Evolutionary conservation across 768 basidiomycete species (phyloP).

Genomic region (Pholiota microspora): DNA sequence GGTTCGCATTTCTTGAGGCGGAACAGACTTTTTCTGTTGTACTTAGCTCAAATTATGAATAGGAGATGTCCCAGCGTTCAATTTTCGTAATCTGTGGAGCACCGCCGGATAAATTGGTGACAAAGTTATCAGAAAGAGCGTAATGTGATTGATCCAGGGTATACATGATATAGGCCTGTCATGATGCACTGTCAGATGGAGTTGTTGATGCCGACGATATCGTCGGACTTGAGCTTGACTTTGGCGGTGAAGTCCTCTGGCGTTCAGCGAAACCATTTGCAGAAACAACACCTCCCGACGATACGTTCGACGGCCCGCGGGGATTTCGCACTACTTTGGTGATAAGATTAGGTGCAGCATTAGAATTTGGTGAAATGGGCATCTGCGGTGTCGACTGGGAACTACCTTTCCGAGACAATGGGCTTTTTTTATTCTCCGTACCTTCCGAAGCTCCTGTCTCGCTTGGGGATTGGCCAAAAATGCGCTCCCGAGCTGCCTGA

Average conservation of each 20-base stretch:
- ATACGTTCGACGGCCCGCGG: slow-evolving; percentile 19
- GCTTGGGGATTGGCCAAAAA: slow-evolving; percentile 47
- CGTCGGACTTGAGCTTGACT: not conserved
- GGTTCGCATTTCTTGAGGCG: no score
- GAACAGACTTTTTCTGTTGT: no score
- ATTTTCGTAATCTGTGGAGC: no score
- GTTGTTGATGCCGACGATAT: not conserved
- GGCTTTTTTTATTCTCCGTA: not conserved
- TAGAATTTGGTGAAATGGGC: not conserved
- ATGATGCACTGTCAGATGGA: not conserved
- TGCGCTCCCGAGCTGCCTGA: slow-evolving; percentile 69
- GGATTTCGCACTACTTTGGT: slow-evolving; percentile 27
- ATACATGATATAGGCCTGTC: not conserved
- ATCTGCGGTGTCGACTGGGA: not conserved
- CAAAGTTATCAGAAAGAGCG: not conserved
- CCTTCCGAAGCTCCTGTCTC: slow-evolving; percentile 1
- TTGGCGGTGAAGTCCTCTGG: not conserved
- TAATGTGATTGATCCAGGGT: not conserved
- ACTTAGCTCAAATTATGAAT: no score
- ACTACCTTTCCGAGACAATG: slow-evolving; percentile 5
- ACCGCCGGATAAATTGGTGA: no score
- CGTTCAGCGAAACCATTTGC: slow-evolving; percentile 1
- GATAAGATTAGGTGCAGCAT: slow-evolving; percentile 1
- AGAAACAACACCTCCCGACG: not conserved
- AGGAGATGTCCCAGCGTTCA: no score